A percentile compares a stretch with the other conserved stretches of the same genome.
Evolutionary conservation across 1,284 basidiomycete genomes (phyloP).

Genomic region (Cerrena zonata): DNA sequence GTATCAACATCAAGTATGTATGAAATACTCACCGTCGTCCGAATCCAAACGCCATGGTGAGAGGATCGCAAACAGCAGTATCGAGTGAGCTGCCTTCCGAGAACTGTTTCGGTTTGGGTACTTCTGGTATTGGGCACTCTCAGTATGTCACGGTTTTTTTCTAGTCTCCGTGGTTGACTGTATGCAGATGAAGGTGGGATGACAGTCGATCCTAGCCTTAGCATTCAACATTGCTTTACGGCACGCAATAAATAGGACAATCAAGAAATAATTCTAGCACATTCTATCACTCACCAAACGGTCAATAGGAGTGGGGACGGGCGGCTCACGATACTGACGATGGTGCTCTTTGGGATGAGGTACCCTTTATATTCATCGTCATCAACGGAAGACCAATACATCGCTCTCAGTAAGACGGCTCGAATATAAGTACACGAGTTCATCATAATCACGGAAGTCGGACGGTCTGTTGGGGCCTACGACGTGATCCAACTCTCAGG

Average conservation of each 20-base stretch:
- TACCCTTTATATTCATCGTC: conserved; percentile 22
- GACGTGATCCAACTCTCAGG: conserved; percentile 23
- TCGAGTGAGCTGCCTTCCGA: conserved; percentile 7
- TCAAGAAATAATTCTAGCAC: not conserved
- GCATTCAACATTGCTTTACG: not conserved
- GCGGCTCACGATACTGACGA: not conserved
- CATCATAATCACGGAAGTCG: conserved; percentile 1
- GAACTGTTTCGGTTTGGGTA: conserved; percentile 13
- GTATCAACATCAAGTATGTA: not conserved
- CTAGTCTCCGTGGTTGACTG: too few relatives aligned
- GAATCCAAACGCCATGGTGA: conserved; percentile 17
- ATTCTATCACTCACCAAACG: not conserved
- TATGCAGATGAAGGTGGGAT: too few relatives aligned
- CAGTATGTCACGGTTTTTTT: too few relatives aligned
- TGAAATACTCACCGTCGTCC: conserved; percentile 8
- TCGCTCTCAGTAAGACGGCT: conserved; percentile 5
- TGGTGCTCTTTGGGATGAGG: conserved; percentile 19
- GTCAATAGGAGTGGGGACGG: not conserved
- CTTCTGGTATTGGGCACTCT: conserved; percentile 13
- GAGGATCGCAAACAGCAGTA: conserved; percentile 7
- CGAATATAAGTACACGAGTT: conserved; percentile 2
- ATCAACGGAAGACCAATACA: not conserved
- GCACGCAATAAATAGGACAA: not conserved
- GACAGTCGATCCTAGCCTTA: too few relatives aligned
- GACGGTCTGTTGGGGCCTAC: conserved; percentile 13